Base-by-base conservation (phyloP, 202 grass and related monocot species). In the Setaria italica region DNA sequence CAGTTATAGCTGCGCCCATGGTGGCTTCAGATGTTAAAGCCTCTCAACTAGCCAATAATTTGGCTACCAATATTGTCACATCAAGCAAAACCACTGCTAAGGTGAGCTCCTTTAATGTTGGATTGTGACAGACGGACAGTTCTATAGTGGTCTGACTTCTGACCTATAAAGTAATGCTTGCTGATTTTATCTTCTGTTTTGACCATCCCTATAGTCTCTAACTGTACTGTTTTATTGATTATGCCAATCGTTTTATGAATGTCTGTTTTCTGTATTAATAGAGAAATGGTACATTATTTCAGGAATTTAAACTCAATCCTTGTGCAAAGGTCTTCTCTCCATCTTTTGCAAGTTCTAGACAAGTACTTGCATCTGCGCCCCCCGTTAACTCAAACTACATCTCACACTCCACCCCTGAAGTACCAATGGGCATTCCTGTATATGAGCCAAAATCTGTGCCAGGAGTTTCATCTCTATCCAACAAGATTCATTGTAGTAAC, bases 301-400 rank as follows among this genome's bases (percentile, higher is more conserved):
- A 99, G 96, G 90, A 89, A 85, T 99, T 89, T 58, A 99, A 95
- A 86, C 93, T 99, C 85, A 99, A 95, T 81, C 93, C 96, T 84
- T 82, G 77, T 70, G 96, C 96, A 72, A 92, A 88, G 85, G 81
- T 86, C 85, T 99, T 99, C 30, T 92, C 93, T 82, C 96, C 96
- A 85, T 93, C 88, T 77, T 83, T 89, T 89, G 57, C 84, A 59
- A 99, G 89, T 87, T 79, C 81, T 73, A 94, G 82, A 84, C 85
- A 80, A 30, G 17, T 82, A 67, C 20, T 67, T 71, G 74, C 86
- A 86, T 80, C 80, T 72, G 79, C 54, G 50, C 62, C 93, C 54
- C 80, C 84, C 76, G 69, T 74, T 51, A 92, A 87, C 90, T 71
- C 84, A 76, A 86, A 74, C 78, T 90, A 89, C 76, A 67, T 88